A percentile compares a stretch with the other conserved stretches of the same genome.
phyloP scores from a whole-genome alignment of 1,284 basidiomycete species.

The Mycena citricolor region DNA sequence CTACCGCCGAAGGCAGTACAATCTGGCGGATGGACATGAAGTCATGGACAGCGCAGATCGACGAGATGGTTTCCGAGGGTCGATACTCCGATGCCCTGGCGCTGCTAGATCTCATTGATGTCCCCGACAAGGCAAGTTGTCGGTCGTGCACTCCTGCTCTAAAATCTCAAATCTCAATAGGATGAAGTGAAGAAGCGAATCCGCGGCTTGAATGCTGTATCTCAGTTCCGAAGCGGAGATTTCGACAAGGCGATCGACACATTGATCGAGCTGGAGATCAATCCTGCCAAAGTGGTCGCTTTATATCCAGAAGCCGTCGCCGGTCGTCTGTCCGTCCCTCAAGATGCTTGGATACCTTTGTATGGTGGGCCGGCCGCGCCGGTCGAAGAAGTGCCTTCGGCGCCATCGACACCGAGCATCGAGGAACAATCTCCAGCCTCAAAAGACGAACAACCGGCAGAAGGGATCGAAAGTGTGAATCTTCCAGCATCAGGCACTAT shows the following conservation, averaged over 20 bases:
- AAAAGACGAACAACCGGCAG: too few species aligned
- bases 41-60: slow-evolving; percentile 79
- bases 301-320: slow-evolving; percentile 83
- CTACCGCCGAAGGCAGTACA: slow-evolving; percentile 65
- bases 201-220: slow-evolving; percentile 72
- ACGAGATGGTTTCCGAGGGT: slow-evolving; percentile 76
- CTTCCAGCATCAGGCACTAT: slow-evolving; percentile 49
- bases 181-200: slow-evolving; percentile 57
- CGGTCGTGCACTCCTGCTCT: slow-evolving; percentile 3
- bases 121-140: slow-evolving; percentile 64
- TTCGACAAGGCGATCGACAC: slow-evolving; percentile 83
- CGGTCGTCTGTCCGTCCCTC: slow-evolving; percentile 73
- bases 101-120: slow-evolving; percentile 73
- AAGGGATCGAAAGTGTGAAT: slow-evolving; percentile 33
- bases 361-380: slow-evolving; percentile 72
- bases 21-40: slow-evolving; percentile 78
- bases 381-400: slow-evolving; percentile 28
- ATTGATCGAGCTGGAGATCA: slow-evolving; percentile 87
- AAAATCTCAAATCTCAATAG: slow-evolving; percentile 23
- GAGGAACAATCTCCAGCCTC: slow-evolving; percentile 12
- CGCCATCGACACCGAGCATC: slow-evolving; percentile 30
- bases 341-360: slow-evolving; percentile 77
- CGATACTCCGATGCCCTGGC: slow-evolving; percentile 81
- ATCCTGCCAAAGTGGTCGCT: slow-evolving; percentile 92
- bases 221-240: slow-evolving; percentile 68